Base-by-base conservation (phyloP, 805 yeast species). In the Saccharomycodes ludwigii region DNA sequence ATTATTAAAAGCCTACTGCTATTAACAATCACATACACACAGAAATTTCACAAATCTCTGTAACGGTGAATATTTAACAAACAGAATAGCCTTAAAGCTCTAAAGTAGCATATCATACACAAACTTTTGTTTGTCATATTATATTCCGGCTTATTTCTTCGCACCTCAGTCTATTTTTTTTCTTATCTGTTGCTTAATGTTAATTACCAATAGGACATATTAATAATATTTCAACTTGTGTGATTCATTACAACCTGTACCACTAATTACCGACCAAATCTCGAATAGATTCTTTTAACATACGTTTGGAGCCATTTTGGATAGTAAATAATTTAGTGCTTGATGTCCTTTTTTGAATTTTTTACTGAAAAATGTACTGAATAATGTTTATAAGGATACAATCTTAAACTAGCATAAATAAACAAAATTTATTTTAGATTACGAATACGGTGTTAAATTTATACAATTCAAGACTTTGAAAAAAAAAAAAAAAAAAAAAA, bases 281-380 rank as follows among this genome's bases (percentile, higher is more conserved):
- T 40, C 38, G 11, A 28, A 44, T n/a, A n/a, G n/a, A n/a, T n/a
- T n/a, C n/a, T 35, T 46, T 44, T 50, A 59, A 79, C 91, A 66
- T 79, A 80, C 91, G 66, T 76, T 78, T 77, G 93, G 93, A 76
- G 93, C 93, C 93, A 81, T 79, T 71, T 52, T 63, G 48, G 46
- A 16, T 16, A 12, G 15, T 4, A 16, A 25, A 8, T 25, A 25
- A 15, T 25, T 19, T 25, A 20, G 15, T 25, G 28, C 19, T 25
- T 16, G 15, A 16, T 25, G 10, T 14, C 12, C 12, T 24, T 13
- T 13, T 18, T 24, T 24, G 6, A 14, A 14, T 6, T 24, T 14
- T n/a, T 22, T 22, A 22, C 7, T 11, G 12, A 22, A 6, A 6
- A 22, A 20, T 8, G 21, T 10, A 20, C 7, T 20, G 21, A 8